phyloP scores from a whole-genome alignment of 2,329 filamentous ascomycete species.

The Scytalidium lignicola region DNA sequence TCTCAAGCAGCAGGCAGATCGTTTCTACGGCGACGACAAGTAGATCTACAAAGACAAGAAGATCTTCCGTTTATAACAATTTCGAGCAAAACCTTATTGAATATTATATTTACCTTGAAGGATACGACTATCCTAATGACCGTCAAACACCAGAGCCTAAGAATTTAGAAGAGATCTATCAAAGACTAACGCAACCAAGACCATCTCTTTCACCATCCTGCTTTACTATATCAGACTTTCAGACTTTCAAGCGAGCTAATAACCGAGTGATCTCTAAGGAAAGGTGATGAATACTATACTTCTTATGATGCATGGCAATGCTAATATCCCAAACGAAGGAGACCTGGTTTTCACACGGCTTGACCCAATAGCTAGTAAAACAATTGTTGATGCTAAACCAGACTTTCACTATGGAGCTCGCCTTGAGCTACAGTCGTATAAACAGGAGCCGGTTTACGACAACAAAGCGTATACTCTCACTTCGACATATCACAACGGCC shows the following conservation, averaged over 20 bases:
- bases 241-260: constrained; percentile 25
- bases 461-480: constrained; percentile 34
- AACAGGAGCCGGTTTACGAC: constrained; percentile 30
- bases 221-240: constrained; percentile 28
- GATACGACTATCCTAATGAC: constrained; percentile 21
- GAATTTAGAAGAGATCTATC: constrained; percentile 27
- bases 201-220: constrained; percentile 32
- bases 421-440: constrained; percentile 31
- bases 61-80: constrained; percentile 26
- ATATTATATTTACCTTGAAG: constrained; percentile 25
- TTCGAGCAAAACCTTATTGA: constrained; percentile 35
- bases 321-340: constrained; percentile 20
- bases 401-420: constrained; percentile 28
- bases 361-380: constrained; percentile 28
- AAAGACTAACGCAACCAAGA: constrained; percentile 23
- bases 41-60: constrained; percentile 12
- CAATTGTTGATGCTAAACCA: constrained; percentile 23
- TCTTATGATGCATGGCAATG: constrained; percentile 26
- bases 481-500: constrained; percentile 31
- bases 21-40: constrained; percentile 11
- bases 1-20: constrained; percentile 10
- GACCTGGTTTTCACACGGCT: constrained; percentile 32
- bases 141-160: constrained; percentile 18
- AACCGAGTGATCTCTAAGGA: constrained; percentile 28
- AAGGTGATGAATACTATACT: constrained; percentile 29